These are phyloP conservation scores for Fusarium fracticaudum DNA, from an alignment of 2,329 filamentous ascomycete species.

Conservation along the genomic window DNA sequence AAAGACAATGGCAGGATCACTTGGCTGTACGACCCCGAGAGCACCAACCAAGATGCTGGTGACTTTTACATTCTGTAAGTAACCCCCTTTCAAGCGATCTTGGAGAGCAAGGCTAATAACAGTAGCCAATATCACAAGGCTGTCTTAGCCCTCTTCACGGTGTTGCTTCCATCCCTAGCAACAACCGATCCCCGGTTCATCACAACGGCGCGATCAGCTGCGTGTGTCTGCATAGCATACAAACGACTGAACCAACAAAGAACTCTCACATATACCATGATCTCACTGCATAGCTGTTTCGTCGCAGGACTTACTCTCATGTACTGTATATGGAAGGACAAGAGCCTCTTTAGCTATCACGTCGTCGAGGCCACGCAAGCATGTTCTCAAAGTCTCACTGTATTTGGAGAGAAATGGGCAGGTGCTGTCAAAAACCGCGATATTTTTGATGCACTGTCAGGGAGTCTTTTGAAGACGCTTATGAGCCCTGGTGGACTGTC, in stretches of 20 bases:
- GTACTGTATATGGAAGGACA: not conserved
- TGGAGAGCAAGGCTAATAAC: no score
- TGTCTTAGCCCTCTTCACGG: not conserved
- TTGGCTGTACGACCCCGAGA: not conserved
- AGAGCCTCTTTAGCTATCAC: not conserved
- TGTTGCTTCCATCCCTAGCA: not conserved
- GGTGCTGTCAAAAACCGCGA: not conserved
- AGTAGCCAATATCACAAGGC: not conserved
- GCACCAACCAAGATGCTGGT: not conserved
- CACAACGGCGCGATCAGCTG: not conserved
- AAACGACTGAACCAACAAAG: not conserved
- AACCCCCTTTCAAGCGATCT: fast-evolving
- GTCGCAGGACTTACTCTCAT: not conserved
- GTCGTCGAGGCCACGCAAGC: not conserved
- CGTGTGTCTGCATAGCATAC: not conserved
- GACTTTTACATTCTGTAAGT: not conserved
- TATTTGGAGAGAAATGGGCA: not conserved
- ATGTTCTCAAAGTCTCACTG: not conserved
- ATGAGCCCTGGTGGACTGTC: not conserved
- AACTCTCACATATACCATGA: not conserved
- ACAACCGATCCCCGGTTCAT: not conserved
- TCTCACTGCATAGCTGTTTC: not conserved
- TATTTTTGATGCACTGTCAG: not conserved
- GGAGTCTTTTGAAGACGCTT: not conserved
- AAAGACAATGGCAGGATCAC: not conserved